Percentiles rank a stretch among this genome's conserved stretches.
phyloP scores from a whole-genome alignment of 306 rosid genomes.

The Argentina anserina region DNA sequence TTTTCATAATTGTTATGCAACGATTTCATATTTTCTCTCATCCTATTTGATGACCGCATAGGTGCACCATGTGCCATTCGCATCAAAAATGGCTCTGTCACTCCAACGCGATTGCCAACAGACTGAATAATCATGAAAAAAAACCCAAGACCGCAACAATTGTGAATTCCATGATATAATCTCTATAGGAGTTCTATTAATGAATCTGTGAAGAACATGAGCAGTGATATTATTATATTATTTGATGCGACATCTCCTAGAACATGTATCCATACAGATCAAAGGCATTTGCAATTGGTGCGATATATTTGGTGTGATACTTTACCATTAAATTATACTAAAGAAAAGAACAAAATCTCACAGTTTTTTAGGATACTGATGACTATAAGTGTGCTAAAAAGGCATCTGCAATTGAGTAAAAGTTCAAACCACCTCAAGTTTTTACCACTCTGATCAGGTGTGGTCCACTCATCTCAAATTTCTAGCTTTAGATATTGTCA shows the following conservation, averaged over 20 bases:
- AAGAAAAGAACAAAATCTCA: neutral
- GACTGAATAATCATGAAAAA: conserved; percentile 51
- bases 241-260: neutral
- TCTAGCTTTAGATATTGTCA: neutral
- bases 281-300: neutral
- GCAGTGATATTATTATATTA: neutral
- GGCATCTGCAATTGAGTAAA: neutral
- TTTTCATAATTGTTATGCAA: conserved; percentile 39
- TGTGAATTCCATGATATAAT: conserved; percentile 3
- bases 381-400: neutral
- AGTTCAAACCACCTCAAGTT: conserved; percentile 4
- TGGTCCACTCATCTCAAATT: neutral
- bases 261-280: neutral
- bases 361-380: neutral
- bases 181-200: neutral
- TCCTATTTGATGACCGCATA: conserved; percentile 44
- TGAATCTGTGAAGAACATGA: neutral
- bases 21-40: conserved; percentile 43
- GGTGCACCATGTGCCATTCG: conserved; percentile 97
- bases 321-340: neutral
- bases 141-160: conserved; percentile 16
- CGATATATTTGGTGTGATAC: too few relatives aligned
- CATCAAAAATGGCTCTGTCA: conserved; percentile 88
- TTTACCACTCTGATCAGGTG: neutral
- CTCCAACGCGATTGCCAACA: conserved; percentile 93